Percentiles rank a stretch among this genome's conserved stretches.
phyloP scores from a whole-genome alignment of 2,329 filamentous ascomycete species.

The Fusarium hostae region DNA sequence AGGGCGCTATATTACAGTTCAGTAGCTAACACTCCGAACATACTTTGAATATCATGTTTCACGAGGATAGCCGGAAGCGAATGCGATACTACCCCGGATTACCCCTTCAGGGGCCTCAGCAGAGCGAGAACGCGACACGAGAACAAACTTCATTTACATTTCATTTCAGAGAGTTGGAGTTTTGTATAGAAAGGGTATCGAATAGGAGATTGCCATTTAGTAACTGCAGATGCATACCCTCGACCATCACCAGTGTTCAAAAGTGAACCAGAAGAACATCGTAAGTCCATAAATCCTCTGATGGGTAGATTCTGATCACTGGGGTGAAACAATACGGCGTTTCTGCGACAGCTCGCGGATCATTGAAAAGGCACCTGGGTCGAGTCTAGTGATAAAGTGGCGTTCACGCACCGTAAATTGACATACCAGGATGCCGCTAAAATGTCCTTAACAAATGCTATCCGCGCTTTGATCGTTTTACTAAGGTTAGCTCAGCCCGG shows the following conservation, averaged over 20 bases:
- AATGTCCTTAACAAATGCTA: neutral
- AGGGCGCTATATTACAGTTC: neutral
- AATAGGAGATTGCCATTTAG: accelerated
- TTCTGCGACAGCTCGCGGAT: neutral
- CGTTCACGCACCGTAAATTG: neutral
- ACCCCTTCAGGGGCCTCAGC: accelerated
- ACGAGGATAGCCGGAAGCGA: neutral
- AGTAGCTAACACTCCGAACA: neutral
- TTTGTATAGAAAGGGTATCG: accelerated
- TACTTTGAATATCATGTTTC: neutral
- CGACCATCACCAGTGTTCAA: accelerated
- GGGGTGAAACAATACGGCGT: neutral
- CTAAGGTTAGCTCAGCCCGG: neutral
- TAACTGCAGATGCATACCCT: accelerated
- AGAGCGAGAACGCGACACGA: too few species aligned
- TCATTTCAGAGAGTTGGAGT: accelerated
- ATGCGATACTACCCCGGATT: neutral
- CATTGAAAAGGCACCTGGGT: neutral
- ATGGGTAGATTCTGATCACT: too few species aligned
- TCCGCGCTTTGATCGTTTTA: neutral
- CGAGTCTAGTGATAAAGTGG: neutral
- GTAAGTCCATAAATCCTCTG: neutral
- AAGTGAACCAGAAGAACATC: neutral
- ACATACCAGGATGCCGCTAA: neutral
- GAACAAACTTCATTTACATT: neutral